These are phyloP conservation scores for Colletotrichum sp. DNA, from an alignment of 2,329 filamentous ascomycete genomes.

Conservation along the genomic window DNA sequence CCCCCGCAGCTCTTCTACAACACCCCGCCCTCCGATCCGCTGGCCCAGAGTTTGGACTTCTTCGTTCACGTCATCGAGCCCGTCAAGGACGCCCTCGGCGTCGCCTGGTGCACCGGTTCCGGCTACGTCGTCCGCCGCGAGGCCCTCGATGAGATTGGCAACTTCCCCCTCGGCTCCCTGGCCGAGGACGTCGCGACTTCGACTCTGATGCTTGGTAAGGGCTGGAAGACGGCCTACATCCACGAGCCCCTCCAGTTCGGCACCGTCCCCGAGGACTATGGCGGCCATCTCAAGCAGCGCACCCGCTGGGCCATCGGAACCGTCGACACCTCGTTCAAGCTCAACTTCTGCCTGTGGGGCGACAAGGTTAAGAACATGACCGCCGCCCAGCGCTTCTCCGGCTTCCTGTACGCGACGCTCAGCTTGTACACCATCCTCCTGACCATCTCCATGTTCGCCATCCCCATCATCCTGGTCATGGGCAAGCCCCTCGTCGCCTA, in stretches of 20 bases:
- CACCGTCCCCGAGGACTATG: slow-evolving; percentile 62
- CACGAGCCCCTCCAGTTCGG: slow-evolving; percentile 67
- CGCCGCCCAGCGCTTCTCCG: slow-evolving; percentile 61
- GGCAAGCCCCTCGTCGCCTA: slow-evolving; percentile 64
- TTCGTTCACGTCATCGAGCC: slow-evolving; percentile 61
- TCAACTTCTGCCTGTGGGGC: slow-evolving; percentile 65
- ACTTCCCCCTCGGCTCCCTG: slow-evolving; percentile 64
- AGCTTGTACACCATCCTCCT: slow-evolving; percentile 62
- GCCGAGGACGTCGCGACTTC: slow-evolving; percentile 67
- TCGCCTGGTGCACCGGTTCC: slow-evolving; percentile 70
- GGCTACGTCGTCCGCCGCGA: slow-evolving; percentile 65
- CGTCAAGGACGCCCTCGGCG: slow-evolving; percentile 55
- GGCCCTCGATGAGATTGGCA: slow-evolving; percentile 65
- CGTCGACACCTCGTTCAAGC: slow-evolving; percentile 63
- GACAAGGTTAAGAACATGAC: slow-evolving; percentile 58
- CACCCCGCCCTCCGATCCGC: slow-evolving; percentile 61
- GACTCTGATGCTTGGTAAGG: slow-evolving; percentile 61
- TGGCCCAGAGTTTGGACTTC: slow-evolving; percentile 62
- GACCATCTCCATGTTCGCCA: slow-evolving; percentile 59
- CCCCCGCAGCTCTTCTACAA: slow-evolving; percentile 70
- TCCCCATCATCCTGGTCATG: slow-evolving; percentile 63
- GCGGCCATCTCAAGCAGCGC: slow-evolving; percentile 61
- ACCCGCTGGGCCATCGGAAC: slow-evolving; percentile 62
- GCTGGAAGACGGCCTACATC: slow-evolving; percentile 67
- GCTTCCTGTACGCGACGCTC: slow-evolving; percentile 61